Conservation (phyloP, 225 moss, liverwort and hornwort genomes). For the Straminergon stramineum region DNA sequence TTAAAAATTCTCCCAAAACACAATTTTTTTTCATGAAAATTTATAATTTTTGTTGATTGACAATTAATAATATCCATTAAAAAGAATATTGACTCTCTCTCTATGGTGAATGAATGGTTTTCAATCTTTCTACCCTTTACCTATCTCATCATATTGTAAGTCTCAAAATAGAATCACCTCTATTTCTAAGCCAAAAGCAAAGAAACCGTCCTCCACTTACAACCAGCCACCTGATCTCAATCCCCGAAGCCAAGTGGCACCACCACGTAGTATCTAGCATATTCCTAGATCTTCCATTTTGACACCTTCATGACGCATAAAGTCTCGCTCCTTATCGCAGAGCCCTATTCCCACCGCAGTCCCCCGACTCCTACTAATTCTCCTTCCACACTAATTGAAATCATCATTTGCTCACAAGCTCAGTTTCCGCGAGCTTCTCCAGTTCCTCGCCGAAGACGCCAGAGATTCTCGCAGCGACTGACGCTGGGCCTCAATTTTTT, state of each 20-base stretch:
- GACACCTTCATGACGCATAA: not conserved
- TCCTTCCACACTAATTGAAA: not conserved
- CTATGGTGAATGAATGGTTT: not conserved
- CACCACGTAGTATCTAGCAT: not conserved
- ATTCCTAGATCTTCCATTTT: not conserved
- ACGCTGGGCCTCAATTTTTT: not conserved
- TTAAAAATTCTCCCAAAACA: not conserved
- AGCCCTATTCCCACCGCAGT: not conserved
- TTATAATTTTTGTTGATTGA: not conserved
- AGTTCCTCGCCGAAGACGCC: not conserved
- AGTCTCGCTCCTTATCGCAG: not conserved
- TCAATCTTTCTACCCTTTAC: too few species aligned
- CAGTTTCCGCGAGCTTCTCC: not conserved
- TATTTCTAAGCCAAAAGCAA: not conserved
- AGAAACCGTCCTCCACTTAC: not conserved
- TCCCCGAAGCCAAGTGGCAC: constrained; percentile 1
- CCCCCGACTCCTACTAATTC: not conserved
- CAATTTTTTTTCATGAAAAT: not conserved
- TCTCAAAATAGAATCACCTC: not conserved
- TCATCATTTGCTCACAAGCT: not conserved
- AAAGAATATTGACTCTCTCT: not conserved
- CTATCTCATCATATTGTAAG: not conserved
- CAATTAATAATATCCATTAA: not conserved
- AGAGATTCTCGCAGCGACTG: not conserved
- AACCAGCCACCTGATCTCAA: not conserved